A percentile compares a stretch with the other conserved stretches of the same genome.
Evolutionary conservation across 345 rosid species (phyloP).

Genomic region (Orychophragmus violaceus): DNA sequence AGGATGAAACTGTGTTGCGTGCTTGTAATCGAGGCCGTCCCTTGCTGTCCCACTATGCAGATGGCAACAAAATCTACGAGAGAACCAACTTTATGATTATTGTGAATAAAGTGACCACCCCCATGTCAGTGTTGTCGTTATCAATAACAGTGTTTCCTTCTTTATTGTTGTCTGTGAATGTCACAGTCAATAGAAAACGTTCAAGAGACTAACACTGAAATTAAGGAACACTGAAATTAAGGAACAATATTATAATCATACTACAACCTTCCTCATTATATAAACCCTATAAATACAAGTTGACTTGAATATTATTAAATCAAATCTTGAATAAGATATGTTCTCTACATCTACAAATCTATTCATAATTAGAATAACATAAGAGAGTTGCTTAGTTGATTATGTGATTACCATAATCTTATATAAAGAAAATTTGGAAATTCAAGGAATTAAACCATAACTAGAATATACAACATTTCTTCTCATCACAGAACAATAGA

Average conservation of each 20-base stretch:
- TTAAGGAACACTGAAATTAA: too few species aligned
- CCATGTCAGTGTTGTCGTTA: background rate
- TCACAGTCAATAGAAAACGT: background rate
- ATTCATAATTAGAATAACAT: background rate
- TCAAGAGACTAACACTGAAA: background rate
- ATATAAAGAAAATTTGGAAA: background rate
- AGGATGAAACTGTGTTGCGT: background rate
- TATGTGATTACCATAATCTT: background rate
- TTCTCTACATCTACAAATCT: background rate
- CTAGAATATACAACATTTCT: too few species aligned
- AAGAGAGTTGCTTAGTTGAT: background rate
- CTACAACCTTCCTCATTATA: background rate
- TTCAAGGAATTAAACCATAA: background rate
- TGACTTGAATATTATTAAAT: background rate
- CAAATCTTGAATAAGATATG: background rate
- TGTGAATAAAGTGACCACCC: background rate
- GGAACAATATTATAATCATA: background rate
- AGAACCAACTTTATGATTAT: background rate
- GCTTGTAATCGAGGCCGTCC: too few species aligned
- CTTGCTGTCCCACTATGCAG: background rate
- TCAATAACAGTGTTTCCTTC: background rate
- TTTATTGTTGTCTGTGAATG: background rate
- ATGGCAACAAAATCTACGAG: background rate
- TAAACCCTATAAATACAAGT: background rate
- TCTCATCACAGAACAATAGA: background rate